These are phyloP conservation scores for Melampsora occidentalis DNA, from an alignment of 1,284 basidiomycete species.

Conservation along the genomic window DNA sequence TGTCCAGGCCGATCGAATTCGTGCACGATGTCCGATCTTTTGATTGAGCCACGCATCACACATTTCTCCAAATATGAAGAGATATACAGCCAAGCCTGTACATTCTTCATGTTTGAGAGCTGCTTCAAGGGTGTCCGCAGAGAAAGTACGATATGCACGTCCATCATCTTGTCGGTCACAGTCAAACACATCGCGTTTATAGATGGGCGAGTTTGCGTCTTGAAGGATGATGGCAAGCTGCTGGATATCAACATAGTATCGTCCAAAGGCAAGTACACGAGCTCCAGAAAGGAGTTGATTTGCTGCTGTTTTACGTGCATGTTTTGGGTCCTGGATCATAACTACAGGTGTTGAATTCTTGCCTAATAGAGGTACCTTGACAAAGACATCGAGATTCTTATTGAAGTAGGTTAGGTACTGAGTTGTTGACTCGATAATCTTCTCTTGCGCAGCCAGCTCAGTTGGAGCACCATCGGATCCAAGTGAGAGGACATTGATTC, in stretches of 20 bases:
- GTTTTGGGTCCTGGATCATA: slow-evolving; percentile 14
- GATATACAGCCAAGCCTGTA: slow-evolving; percentile 7
- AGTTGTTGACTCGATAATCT: background rate
- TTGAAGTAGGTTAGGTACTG: background rate
- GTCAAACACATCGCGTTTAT: slow-evolving; percentile 10
- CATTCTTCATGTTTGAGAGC: slow-evolving; percentile 7
- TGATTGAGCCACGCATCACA: slow-evolving; percentile 9
- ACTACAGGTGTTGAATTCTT: background rate
- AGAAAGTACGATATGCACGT: background rate
- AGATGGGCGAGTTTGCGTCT: background rate
- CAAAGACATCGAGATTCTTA: background rate
- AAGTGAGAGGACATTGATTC: slow-evolving; percentile 16
- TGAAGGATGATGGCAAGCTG: slow-evolving; percentile 1
- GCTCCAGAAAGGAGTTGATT: slow-evolving; percentile 28
- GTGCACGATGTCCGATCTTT: background rate
- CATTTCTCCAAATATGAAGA: slow-evolving; percentile 21
- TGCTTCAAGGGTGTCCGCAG: background rate
- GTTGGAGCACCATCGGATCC: slow-evolving; percentile 14
- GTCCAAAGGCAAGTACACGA: slow-evolving; percentile 7
- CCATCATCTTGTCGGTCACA: slow-evolving; percentile 18
- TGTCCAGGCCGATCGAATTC: slow-evolving; percentile 20
- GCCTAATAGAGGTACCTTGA: slow-evolving; percentile 13
- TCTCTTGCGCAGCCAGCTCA: background rate
- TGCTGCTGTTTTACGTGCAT: slow-evolving; percentile 6
- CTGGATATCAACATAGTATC: slow-evolving; percentile 18